Evolutionary conservation across 148 eudicot species (phyloP).

Genomic region (Vaccinium vitisidaea): DNA sequence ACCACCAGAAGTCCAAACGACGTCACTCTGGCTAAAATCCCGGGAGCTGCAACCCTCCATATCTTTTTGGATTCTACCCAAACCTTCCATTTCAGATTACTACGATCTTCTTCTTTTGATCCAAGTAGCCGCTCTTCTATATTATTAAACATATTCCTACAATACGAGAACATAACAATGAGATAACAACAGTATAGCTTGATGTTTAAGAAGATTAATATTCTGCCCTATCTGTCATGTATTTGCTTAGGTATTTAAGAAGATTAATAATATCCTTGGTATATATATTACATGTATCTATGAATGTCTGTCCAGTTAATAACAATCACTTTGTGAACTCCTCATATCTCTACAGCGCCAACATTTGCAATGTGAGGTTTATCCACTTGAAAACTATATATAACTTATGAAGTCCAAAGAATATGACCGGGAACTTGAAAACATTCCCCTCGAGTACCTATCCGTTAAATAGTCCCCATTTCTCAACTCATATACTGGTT

Average conservation of each 20-base stretch:
- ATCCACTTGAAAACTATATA: no score
- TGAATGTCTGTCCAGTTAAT: no score
- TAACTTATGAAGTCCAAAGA: no score
- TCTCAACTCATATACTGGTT: no score
- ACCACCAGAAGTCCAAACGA: slow-evolving; percentile 45
- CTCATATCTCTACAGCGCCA: no score
- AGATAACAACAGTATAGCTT: not conserved
- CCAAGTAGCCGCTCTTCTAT: slow-evolving; percentile 42
- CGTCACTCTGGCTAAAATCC: slow-evolving; percentile 48
- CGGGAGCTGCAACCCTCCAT: slow-evolving; percentile 65
- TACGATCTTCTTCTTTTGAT: slow-evolving; percentile 25
- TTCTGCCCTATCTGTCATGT: no score
- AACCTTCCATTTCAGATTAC: slow-evolving; percentile 31
- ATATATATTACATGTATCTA: not conserved
- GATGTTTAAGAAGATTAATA: not conserved
- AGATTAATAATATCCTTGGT: not conserved
- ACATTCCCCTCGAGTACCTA: no score
- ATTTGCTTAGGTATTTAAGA: not conserved
- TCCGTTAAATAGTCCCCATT: no score
- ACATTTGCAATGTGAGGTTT: no score
- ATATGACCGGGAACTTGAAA: no score
- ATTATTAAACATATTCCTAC: slow-evolving; percentile 12
- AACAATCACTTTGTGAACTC: not conserved
- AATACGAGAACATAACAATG: not conserved
- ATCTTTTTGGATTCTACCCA: slow-evolving; percentile 53